These are phyloP conservation scores for Talaromyces sp. DNA, from an alignment of 2,329 filamentous ascomycete genomes.

Conservation along the genomic window DNA sequence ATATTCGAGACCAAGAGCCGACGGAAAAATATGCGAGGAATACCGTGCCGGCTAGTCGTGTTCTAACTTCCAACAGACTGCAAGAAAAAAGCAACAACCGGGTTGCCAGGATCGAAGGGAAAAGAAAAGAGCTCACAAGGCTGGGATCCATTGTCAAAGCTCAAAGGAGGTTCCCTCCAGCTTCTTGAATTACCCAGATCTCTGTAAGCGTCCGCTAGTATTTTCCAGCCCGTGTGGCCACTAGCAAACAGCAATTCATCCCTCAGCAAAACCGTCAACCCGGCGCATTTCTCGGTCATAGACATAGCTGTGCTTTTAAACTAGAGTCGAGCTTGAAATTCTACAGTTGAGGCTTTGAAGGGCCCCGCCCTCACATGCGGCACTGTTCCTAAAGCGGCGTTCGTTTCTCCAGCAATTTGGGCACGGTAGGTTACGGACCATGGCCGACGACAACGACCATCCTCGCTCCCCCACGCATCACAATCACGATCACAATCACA, in stretches of 20 bases:
- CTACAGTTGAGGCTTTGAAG: not conserved
- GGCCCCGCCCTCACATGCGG: conserved; percentile 14
- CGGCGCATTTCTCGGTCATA: not conserved
- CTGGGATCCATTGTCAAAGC: not conserved
- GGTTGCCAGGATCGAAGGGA: not conserved
- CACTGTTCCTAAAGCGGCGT: conserved; percentile 19
- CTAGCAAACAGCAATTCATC: not conserved
- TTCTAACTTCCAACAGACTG: too few relatives aligned
- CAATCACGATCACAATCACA: not conserved
- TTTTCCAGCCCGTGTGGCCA: conserved; percentile 4
- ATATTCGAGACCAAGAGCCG: not conserved
- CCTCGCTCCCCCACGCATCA: conserved; percentile 26
- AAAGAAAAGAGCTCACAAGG: not conserved
- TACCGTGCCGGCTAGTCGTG: not conserved
- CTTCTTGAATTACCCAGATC: not conserved
- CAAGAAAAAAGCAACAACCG: not conserved
- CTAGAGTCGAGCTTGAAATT: not conserved
- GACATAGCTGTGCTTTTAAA: not conserved
- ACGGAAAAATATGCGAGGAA: not conserved
- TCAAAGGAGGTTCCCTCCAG: not conserved
- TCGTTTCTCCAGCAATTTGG: conserved; percentile 12
- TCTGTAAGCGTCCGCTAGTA: conserved; percentile 13
- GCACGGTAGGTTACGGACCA: conserved; percentile 19
- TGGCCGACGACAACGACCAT: conserved; percentile 29
- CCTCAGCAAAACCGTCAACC: not conserved